Base-by-base conservation (phyloP, 2,329 filamentous ascomycete genomes). In the Penicillium psychrosexuale region DNA sequence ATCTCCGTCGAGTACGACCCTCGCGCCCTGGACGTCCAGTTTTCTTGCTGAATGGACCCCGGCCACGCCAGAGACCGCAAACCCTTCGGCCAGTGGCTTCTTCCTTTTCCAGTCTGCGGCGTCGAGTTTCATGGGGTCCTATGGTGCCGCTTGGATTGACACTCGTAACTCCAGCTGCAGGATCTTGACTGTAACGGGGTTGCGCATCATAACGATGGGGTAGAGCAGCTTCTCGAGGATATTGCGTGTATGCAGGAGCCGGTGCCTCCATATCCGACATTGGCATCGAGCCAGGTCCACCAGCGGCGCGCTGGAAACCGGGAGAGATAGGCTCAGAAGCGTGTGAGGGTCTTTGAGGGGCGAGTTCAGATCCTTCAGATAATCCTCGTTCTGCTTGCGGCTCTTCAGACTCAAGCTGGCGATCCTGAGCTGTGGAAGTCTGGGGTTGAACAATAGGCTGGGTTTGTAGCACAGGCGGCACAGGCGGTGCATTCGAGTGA, bases 281-380 rank as follows among this genome's bases (percentile, higher is more conserved):
- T 22, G 76, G 79, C 42, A 87, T 84, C 2, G 78, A 82, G 1
- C 85, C 82, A 53, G 83, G 81, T 0, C 84, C 83, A 11, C 81
- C 82, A 78, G 89, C 88, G 0, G 82, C 82, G 13, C 78, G 78
- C 36, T 84, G 78, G 37, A 88, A 73, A 0, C 80, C 85, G 1
- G 87, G 85, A 1, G 87, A 87, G 0, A 83, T 71, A 2, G 84
- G 84, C 0, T 81, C 81, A 0, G 86, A 84, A 5, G 85, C 84
- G 1, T 79, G 78, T 2, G 84, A 80, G 31, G 80, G 80, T 52
- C 17, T 24, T 6, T 37, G 53, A 6, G 45, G 31, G 1, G 40
- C 13, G 17, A 50, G 12, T 8, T n/a, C 51, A 9, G 38, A 12
- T 1, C 3, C 45, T 15, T 36, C 33, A 8, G 34, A 6, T 2